Evolutionary conservation across 495 filamentous ascomycete genomes (phyloP), one percentile per base, ranked within the genome.

Genomic region (Hypoxylon rickii): DNA sequence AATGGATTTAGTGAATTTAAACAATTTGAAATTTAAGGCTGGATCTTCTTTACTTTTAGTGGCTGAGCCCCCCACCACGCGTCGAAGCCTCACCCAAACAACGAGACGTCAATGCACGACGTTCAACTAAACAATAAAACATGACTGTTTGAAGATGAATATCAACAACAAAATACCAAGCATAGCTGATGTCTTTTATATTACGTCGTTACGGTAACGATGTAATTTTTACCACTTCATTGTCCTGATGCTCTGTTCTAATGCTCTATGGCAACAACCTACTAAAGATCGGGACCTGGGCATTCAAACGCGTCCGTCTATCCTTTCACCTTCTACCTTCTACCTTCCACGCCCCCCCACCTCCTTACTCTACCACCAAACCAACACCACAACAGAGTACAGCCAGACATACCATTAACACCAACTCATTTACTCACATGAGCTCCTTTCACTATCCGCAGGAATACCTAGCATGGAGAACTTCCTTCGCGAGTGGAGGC

Each of bases 401-500:
- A 26, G 2, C 10, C 16, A 19, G 32, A 29, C 24, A 4, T 5
- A 29, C 24, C 4, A 29, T 5, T 5, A 29, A 29, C 24, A 29
- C 32, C 32, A 34, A 34, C 32, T 12, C 7, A 34, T n/a, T 7
- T 3, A 34, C 6, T n/a, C 7, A 7, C 32, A 13, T 34, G n/a
- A 13, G 32, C 32, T 8, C 3, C 5, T 34, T n/a, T n/a, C n/a
- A n/a, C n/a, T 29, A 29, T 29, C 10, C 10, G 4, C 10, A 4
- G 4, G 49, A 34, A 12, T 58, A 66, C 39, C 53, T 61, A 68
- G 51, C 34, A 97, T 97, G 94, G 90, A 97, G 79, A 83, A 84
- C 47, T 96, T 91, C 63, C 82, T 99, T 43, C 86, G 90, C 54
- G 86, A 86, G 59, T 99, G 94, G 94, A 81, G 91, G 54, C 88